phyloP scores from a whole-genome alignment of 2,329 filamentous ascomycete genomes.

The Ascochyta rabiei region DNA sequence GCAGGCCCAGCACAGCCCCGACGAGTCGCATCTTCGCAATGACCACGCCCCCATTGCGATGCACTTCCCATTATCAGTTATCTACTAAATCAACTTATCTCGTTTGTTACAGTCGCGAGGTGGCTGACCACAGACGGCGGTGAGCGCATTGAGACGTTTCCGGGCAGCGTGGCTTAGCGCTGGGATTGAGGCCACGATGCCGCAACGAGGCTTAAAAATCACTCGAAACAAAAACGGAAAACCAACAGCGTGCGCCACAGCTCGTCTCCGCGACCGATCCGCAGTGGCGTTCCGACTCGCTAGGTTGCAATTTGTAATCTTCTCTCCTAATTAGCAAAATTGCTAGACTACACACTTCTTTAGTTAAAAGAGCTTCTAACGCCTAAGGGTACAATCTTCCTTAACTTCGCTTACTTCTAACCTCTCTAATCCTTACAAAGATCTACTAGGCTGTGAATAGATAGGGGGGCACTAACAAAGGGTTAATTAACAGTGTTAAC shows the following conservation, averaged over 20 bases:
- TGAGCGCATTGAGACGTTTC: neutral
- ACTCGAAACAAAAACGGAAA: too few relatives aligned
- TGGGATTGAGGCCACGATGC: neutral
- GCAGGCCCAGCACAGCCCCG: too few relatives aligned
- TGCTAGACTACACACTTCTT: neutral
- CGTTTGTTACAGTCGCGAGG: too few relatives aligned
- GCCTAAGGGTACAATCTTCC: neutral
- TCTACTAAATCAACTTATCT: too few relatives aligned
- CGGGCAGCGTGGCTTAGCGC: neutral
- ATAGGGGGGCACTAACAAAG: neutral
- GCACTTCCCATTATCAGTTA: too few relatives aligned
- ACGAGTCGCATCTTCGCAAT: too few relatives aligned
- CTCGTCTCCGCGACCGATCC: neutral
- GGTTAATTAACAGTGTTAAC: neutral
- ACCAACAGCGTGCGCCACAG: too few relatives aligned
- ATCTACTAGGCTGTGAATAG: neutral
- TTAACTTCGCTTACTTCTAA: neutral
- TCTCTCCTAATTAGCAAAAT: neutral
- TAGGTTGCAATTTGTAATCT: neutral
- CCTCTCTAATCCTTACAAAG: neutral
- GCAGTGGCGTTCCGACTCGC: neutral
- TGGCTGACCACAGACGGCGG: too few relatives aligned
- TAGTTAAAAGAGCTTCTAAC: neutral
- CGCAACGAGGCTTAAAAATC: neutral
- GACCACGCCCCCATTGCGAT: too few relatives aligned